Evolutionary conservation across 2,329 filamentous ascomycete species (phyloP).

Genomic region (Cercospora zeina): DNA sequence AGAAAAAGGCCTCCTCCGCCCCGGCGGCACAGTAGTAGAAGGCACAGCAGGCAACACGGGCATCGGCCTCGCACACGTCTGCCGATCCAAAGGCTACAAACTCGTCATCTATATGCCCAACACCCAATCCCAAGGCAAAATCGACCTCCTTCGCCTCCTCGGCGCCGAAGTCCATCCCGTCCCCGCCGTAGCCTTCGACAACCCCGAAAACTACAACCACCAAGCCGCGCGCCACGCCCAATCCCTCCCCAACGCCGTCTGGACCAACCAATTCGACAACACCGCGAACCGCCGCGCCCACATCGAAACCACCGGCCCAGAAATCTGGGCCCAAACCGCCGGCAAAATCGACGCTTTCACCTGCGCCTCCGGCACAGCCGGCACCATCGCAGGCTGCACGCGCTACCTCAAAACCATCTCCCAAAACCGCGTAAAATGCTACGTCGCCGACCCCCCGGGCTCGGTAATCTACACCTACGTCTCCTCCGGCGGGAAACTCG

Average conservation of each 20-base stretch:
- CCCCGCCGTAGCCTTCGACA: constrained; percentile 90
- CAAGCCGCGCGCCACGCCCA: constrained; percentile 91
- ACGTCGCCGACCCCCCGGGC: constrained; percentile 90
- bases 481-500: constrained; percentile 75
- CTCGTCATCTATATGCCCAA: constrained; percentile 99
- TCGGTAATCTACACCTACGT: constrained; percentile 93
- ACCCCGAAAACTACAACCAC: constrained; percentile 97
- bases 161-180: constrained; percentile 96
- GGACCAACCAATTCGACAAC: constrained; percentile 99
- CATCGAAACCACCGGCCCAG: constrained; percentile 93
- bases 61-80: constrained; percentile 96
- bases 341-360: constrained; percentile 92
- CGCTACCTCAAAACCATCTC: constrained; percentile 83
- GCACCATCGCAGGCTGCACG: constrained; percentile 85
- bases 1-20: constrained; percentile 74
- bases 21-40: constrained; percentile 93
- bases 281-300: constrained; percentile 89
- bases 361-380: constrained; percentile 88
- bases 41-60: constrained; percentile 97
- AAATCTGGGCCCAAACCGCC: constrained; percentile 90
- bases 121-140: constrained; percentile 96
- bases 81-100: constrained; percentile 85
- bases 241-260: constrained; percentile 80
- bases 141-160: constrained; percentile 84
- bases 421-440: constrained; percentile 76